Percentiles rank a stretch among this genome's conserved stretches.
Conservation (phyloP, 352 stramenopile species). For the Phytophthora palmivora region DNA sequence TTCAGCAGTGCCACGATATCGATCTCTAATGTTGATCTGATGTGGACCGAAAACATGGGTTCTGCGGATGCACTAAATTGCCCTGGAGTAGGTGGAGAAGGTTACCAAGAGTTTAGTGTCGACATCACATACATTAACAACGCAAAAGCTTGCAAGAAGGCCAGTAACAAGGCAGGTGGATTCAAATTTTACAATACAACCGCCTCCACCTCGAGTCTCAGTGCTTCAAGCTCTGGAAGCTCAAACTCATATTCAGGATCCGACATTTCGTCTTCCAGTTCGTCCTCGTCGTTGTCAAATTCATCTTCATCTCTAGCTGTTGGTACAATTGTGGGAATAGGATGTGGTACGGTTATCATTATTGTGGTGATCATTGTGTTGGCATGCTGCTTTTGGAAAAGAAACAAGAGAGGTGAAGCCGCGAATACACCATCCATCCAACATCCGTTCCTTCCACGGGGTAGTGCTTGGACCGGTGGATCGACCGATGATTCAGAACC, state of each 20-base stretch:
- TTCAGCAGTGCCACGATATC: slow-evolving; percentile 9
- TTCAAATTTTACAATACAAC: neutral
- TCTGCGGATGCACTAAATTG: slow-evolving; percentile 2
- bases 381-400: neutral
- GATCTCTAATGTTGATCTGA: neutral
- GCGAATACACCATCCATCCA: neutral
- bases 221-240: neutral
- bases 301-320: neutral
- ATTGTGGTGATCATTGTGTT: neutral
- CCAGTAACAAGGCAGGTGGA: neutral
- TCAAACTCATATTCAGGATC: neutral
- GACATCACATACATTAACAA: neutral
- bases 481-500: neutral
- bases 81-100: neutral
- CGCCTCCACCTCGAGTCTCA: neutral
- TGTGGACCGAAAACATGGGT: slow-evolving; percentile 3
- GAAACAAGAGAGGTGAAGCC: neutral
- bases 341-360: neutral
- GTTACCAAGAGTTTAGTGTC: slow-evolving; percentile 1
- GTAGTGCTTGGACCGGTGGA: neutral
- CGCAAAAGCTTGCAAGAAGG: neutral
- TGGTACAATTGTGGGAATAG: neutral
- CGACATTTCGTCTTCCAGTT: neutral
- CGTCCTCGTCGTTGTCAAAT: neutral
- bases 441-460: neutral